phyloP scores from a whole-genome alignment of 345 rosid genomes.

The Hibiscus syriacus region DNA sequence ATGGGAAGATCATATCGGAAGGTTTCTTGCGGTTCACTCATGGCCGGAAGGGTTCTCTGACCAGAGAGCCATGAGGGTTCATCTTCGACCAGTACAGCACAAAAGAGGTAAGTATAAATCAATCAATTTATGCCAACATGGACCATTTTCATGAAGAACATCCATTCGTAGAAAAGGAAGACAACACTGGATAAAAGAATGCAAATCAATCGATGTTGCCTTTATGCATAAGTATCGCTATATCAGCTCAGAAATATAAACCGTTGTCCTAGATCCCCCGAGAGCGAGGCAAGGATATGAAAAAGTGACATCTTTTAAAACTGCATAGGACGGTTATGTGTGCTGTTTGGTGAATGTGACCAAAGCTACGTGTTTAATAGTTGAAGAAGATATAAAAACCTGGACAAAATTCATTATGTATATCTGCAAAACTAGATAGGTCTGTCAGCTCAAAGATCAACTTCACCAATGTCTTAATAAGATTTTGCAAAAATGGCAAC shows the following conservation, averaged over 20 bases:
- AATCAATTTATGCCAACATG: too few species aligned
- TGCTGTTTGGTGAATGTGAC: background rate
- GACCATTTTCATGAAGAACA: too few species aligned
- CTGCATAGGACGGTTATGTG: background rate
- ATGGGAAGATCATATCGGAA: conserved; percentile 72
- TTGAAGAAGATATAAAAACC: background rate
- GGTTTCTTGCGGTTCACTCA: conserved; percentile 87
- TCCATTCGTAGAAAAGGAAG: background rate
- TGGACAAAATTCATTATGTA: background rate
- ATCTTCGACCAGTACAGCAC: conserved; percentile 67
- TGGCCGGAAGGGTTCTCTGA: conserved; percentile 78
- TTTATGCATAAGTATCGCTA: background rate
- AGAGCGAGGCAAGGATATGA: background rate
- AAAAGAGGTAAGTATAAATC: conserved; percentile 47
- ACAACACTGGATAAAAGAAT: background rate
- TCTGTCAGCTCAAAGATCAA: background rate
- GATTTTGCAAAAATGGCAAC: conserved; percentile 89
- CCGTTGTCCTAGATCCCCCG: background rate
- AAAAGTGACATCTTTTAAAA: too few species aligned
- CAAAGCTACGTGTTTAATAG: background rate
- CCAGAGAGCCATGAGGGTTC: conserved; percentile 88
- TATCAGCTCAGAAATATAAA: background rate
- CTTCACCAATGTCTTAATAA: conserved; percentile 22
- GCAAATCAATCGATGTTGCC: background rate
- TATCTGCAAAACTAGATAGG: background rate